A percentile compares a stretch with the other conserved stretches of the same genome.
Conservation (phyloP, 768 basidiomycete genomes). For the Kockovaella imperatae region DNA sequence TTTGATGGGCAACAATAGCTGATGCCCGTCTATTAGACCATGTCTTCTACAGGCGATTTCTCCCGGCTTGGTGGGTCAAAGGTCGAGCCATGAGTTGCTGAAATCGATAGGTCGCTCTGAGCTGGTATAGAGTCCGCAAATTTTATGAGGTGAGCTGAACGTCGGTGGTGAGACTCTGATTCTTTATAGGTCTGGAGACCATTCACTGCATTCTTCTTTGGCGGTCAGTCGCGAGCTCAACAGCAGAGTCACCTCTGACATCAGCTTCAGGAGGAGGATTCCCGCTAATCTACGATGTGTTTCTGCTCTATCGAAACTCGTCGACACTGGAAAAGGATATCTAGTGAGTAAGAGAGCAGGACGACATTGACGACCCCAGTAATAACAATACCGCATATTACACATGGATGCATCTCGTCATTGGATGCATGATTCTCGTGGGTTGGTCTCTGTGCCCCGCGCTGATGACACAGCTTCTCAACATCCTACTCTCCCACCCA, state of each 20-base stretch:
- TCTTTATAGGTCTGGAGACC: conserved; percentile 35
- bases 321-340: conserved; percentile 33
- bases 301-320: conserved; percentile 43
- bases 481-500: conserved; percentile 28
- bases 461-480: conserved; percentile 27
- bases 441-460: conserved; percentile 5
- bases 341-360: conserved; percentile 23
- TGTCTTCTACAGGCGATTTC: conserved; percentile 23
- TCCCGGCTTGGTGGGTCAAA: not conserved
- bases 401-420: conserved; percentile 39
- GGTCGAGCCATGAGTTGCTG: not conserved
- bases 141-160: conserved; percentile 23
- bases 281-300: conserved; percentile 41
- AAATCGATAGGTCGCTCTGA: conserved; percentile 24
- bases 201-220: conserved; percentile 40
- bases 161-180: not conserved
- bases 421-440: conserved; percentile 31
- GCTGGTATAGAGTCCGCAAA: conserved; percentile 25
- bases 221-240: conserved; percentile 29
- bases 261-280: conserved; percentile 33
- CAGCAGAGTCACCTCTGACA: not conserved
- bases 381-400: conserved; percentile 35
- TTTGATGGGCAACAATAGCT: not conserved
- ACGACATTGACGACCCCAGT: conserved; percentile 8
- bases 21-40: conserved; percentile 18